Evolutionary conservation across 1,284 basidiomycete genomes (phyloP), one percentile per base, ranked within the genome.

Genomic region (Ganoderma resinaceum): DNA sequence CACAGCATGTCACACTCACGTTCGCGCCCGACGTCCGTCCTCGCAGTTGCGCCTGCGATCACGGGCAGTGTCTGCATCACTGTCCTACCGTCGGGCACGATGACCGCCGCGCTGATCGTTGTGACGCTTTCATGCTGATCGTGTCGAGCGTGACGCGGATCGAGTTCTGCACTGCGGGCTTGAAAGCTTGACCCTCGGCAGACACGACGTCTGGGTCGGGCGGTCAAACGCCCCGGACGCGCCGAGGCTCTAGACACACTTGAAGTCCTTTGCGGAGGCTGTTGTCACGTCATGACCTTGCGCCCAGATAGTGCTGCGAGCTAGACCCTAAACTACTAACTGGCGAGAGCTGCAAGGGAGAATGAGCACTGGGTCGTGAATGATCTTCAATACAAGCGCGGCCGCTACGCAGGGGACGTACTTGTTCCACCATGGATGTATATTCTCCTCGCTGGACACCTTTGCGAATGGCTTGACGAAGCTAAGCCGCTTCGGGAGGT

Each of bases 291-390:
- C 62, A 81, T 76, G 49, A 84, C 81, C 43, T 77, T 78, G 73
- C 82, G 82, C 18, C 84, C 85, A 1, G 80, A 73, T 7, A 80
- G 65, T 66, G 80, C 80, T 42, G 82, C 82, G 49, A 86, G 78
- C 71, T 86, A 83, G 43, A 85, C 74, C 6, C 81, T 82, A 72
- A 80, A 85, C 38, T 82, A 85, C 38, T 82, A 75, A 0, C 85
- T 85, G 43, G 85, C 82, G 18, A 72, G 71, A 31, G 75, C 76
- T 74, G 69, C 18, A 0, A 9, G 20, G 3, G 55, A 3, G 16
- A 2, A 26, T 37, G 49, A 9, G 62, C 11, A 6, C 18, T 5
- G 33, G 23, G 2, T 12, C 18, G 18, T n/a, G 42, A 59, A 26
- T 60, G n/a, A 35, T 3, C 33, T 38, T 1, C 11, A 26, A n/a